Conservation (phyloP, 768 basidiomycete species). For the Auriscalpium vulgare region DNA sequence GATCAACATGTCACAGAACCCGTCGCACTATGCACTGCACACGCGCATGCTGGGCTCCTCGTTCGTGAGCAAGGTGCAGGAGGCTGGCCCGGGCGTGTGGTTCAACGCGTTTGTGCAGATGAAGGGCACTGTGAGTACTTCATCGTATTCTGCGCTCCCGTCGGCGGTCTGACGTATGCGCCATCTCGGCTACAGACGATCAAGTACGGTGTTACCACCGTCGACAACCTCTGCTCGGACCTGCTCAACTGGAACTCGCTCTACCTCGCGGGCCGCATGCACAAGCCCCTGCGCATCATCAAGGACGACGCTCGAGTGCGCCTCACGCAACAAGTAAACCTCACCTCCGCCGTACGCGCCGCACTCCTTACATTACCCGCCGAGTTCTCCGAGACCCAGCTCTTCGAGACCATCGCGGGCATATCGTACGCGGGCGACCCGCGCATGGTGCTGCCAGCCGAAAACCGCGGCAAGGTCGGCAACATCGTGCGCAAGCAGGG, state of each 20-base stretch:
- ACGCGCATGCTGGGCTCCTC: conserved; percentile 78
- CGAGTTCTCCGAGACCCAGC: conserved; percentile 71
- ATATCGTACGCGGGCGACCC: conserved; percentile 88
- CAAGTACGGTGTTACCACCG: conserved; percentile 94
- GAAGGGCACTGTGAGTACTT: conserved; percentile 66
- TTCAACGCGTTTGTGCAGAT: conserved; percentile 89
- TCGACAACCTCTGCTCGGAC: conserved; percentile 84
- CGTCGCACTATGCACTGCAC: conserved; percentile 84
- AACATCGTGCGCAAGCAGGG: conserved; percentile 86
- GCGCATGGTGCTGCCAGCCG: conserved; percentile 88
- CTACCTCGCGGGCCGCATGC: conserved; percentile 93
- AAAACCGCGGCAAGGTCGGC: conserved; percentile 89
- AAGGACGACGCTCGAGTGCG: conserved; percentile 88
- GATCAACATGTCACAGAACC: conserved; percentile 89
- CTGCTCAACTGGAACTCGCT: conserved; percentile 88
- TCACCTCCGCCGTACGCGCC: conserved; percentile 83
- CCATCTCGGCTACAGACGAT: conserved; percentile 48
- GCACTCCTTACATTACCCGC: conserved; percentile 80
- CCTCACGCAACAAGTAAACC: conserved; percentile 89
- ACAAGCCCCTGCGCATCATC: conserved; percentile 93
- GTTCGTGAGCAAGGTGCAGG: conserved; percentile 76
- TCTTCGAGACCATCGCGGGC: conserved; percentile 80
- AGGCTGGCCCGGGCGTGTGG: conserved; percentile 82
- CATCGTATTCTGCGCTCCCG: background rate
- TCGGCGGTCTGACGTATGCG: background rate